Evolutionary conservation across 495 filamentous ascomycete genomes (phyloP).

Genomic region (Opeltia flavorubescens): DNA sequence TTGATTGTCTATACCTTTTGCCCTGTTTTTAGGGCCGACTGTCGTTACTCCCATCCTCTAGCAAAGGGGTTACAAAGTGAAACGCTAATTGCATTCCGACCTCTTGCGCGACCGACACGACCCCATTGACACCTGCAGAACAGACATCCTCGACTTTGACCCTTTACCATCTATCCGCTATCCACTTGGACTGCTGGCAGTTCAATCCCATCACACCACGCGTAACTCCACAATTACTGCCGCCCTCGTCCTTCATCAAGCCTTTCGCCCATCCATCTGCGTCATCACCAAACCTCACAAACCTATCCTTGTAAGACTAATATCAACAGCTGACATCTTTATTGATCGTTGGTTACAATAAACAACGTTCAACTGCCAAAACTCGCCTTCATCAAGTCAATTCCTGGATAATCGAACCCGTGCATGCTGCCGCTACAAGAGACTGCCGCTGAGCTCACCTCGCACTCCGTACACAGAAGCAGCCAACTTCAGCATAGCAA

Average conservation of each 20-base stretch:
- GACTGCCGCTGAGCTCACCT: background rate
- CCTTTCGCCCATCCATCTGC: background rate
- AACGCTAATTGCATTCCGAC: slow-evolving; percentile 3
- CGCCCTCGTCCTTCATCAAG: background rate
- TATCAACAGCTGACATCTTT: background rate
- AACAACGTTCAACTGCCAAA: background rate
- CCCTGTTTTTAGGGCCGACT: background rate
- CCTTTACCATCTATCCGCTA: background rate
- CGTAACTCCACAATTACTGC: background rate
- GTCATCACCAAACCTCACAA: too few species aligned
- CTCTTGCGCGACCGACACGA: background rate
- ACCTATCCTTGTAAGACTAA: too few species aligned
- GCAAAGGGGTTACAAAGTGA: background rate
- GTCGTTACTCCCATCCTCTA: background rate
- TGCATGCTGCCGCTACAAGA: background rate
- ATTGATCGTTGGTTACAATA: background rate
- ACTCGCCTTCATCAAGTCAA: background rate
- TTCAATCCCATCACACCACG: background rate
- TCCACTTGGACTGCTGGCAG: background rate
- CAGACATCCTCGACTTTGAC: background rate
- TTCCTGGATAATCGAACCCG: background rate
- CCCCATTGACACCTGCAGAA: too few species aligned
- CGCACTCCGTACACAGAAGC: background rate
- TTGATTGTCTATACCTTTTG: background rate
- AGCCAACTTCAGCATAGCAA: too few species aligned